A percentile compares a stretch with the other conserved stretches of the same genome.
Conservation (phyloP, 2,329 filamentous ascomycete species). For the Sordariomycetes sp. region DNA sequence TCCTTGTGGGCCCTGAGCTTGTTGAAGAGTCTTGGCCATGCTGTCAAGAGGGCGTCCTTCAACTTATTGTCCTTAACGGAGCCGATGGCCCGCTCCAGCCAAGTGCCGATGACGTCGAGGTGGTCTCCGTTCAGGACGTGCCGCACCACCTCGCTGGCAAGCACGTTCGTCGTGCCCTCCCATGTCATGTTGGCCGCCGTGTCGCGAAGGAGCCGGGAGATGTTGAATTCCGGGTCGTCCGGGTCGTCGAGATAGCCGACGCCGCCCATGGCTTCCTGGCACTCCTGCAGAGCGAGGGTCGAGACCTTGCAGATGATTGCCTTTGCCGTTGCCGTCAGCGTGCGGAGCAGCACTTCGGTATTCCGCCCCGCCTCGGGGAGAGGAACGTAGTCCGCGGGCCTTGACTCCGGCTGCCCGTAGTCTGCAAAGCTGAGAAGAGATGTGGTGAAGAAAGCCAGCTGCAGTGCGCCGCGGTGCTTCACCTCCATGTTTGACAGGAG, state of each 20-base stretch:
- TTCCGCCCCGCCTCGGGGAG: constrained; percentile 2
- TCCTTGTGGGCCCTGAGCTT: not conserved
- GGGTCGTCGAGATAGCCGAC: constrained; percentile 10
- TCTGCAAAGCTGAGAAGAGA: constrained; percentile 8
- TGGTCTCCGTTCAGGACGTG: not conserved
- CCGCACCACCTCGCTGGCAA: constrained; percentile 8
- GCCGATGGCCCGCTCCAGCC: not conserved
- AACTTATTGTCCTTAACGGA: not conserved
- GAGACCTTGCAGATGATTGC: constrained; percentile 7
- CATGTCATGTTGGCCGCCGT: constrained; percentile 8
- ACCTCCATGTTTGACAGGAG: constrained; percentile 8
- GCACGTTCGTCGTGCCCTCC: constrained; percentile 10
- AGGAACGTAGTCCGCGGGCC: not conserved
- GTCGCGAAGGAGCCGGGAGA: constrained; percentile 7
- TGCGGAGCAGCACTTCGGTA: constrained; percentile 5
- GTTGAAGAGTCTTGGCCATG: not conserved
- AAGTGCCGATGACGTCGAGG: not conserved
- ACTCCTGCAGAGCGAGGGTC: constrained; percentile 7
- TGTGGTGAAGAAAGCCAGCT: constrained; percentile 6
- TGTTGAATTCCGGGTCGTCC: constrained; percentile 7
- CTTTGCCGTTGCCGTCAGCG: constrained; percentile 6
- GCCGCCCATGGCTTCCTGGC: constrained; percentile 8
- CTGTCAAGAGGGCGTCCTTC: not conserved
- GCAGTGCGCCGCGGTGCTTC: constrained; percentile 4
- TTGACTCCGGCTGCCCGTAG: constrained; percentile 1